Evolutionary conservation across 2,329 filamentous ascomycete genomes (phyloP), one percentile per base, ranked within the genome.

Genomic region (Arthrobotrys iridis): DNA sequence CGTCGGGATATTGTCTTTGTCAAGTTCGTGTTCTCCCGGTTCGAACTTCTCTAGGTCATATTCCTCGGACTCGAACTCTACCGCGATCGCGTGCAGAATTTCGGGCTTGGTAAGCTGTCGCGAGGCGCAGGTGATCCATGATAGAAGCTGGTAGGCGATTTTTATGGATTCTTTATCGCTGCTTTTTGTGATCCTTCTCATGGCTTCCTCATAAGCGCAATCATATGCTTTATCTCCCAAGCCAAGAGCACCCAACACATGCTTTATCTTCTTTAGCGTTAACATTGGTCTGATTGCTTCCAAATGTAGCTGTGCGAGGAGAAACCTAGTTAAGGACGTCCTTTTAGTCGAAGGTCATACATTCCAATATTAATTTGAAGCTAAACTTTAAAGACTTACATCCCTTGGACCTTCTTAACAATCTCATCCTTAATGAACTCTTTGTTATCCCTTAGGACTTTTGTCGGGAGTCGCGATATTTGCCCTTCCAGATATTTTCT

Each of bases 221-320:
- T 68, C 52, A 18, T 68, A 68, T 50, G n/a, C 33, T 6, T 13
- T 22, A n/a, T 41, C n/a, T 1, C 33, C n/a, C 1, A 20, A 10
- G 1, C 79, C 77, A 0, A 86, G 76, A 0, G 76, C 79, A 26
- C 66, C 10, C 0, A 86, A 75, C 1, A 81, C 79, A 0, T 20
- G 60, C 28, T 77, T 73, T 3, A 86, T 76, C 0, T 77, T 79
- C 46, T 82, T 83, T 0, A 63, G 45, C 0, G 82, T 81, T 35
- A 30, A 77, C 65, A 82, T 82, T 11, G 78, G 79, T 4, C 67
- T 64, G 0, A 84, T 77, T 0, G 81, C 82, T 15, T 81, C 79
- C 3, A 83, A 63, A 77, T 84, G 78, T 6, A 85, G 80, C 26
- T 82, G 78, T 10, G 82, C 83, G 8, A 84, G 79, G 3, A 84